Base-by-base conservation (phyloP, 805 yeast genomes). In the Saccharomycopsis fermentans region DNA sequence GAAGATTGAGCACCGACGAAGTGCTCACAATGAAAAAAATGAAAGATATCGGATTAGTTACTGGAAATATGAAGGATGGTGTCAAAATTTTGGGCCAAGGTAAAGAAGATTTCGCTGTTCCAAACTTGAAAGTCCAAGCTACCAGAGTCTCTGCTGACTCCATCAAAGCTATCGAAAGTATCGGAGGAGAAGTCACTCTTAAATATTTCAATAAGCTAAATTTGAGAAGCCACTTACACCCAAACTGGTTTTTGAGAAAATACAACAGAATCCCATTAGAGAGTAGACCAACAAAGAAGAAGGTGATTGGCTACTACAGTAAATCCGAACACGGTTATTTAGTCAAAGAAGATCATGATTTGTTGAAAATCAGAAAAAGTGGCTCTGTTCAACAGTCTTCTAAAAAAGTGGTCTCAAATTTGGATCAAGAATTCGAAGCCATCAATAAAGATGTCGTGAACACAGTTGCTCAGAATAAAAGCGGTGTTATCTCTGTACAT, bases 221-320 rank as follows among this genome's bases (percentile, higher is more conserved):
- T 2, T 79, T 87, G 66, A 76, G 81, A 66, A 92, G 90, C 3
- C 94, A 90, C 66, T 75, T 89, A 43, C 72, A 83, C 52, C 97
- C 98, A 11, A 79, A 81, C 53, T 77, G 83, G 70, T 86, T 84
- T 65, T 69, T 87, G 54, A 71, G 76, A 63, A 86, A 79, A 66
- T 84, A 82, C 67, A 96, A 95, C 17, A 82, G 90, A 63, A 70
- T 91, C 16, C 98, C 98, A 52, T 70, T 89, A 63, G 83, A 81
- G 56, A 90, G 97, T 1, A 82, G 90, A 71, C 99, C 99, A 14
- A 86, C 85, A 8, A 83, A 81, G 65, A 82, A 87, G 72, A 86
- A 88, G 71, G 90, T 86, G 67, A 83, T 92, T 58, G 82, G 81
- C 59, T 89, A 77, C 71, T 92, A 94, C 73, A 81, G 90, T 54